Base-by-base conservation (phyloP, 129 eudicot genomes). In the Saussurea involucrata region DNA sequence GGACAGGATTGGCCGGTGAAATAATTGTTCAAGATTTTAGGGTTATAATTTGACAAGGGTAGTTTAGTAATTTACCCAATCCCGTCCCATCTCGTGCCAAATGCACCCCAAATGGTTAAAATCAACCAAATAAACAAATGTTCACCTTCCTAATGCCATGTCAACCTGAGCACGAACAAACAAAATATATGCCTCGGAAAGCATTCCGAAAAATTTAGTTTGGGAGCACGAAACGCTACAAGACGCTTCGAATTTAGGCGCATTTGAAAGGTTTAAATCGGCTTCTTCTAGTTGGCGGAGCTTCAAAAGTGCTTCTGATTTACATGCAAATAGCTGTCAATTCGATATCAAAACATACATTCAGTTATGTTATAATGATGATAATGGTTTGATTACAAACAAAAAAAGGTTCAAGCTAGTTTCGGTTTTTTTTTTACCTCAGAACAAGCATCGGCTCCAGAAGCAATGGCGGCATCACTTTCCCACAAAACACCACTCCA, bases 101-200 rank as follows among this genome's bases (percentile, higher is more conserved):
- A 40, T 2, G 49, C 49, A 4, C 55, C 20, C 34, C 29, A 57
- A 20, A 72, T 27, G 7, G 66, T 28, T 72, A 27, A 8, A 18
- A 20, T 18, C 1, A 28, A 60, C 25, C 65, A 31, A 72, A 18
- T 42, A 12, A 20, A 58, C 15, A 67, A 20, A 37, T 8, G 13
- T 86, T 86, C 80, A 95, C 99, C 92, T 92, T 88, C 99, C 97
- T 11, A 53, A 69, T n/a, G 97, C 86, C 86, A 92, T 85, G 82
- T 90, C 95, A 65, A 95, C 70, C 71, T 92, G 97, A 80, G 99
- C 83, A 68, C 83, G 87, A 9, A 94, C 97, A 65, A 86, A 86
- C 49, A 85, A 85, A 32, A 78, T 32, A 74, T 94, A 94, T 12
- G 97, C 97, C 75, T 89, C 98, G 4, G 87, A 83, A 72, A 79